These are phyloP conservation scores for Amanita phalloides DNA, from an alignment of 768 basidiomycete genomes.

Conservation along the genomic window DNA sequence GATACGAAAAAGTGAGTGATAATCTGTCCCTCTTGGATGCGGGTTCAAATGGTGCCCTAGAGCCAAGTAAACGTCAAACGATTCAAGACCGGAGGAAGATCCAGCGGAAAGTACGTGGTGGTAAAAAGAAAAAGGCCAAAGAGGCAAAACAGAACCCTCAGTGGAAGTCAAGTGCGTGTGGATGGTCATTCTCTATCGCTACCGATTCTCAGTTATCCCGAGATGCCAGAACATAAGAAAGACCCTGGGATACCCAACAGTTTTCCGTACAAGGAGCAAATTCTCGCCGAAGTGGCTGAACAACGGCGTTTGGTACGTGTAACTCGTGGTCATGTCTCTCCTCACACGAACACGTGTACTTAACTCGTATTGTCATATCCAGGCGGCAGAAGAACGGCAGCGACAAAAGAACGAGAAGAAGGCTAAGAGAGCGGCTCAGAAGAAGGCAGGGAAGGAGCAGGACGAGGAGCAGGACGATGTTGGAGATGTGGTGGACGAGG, in stretches of 20 bases:
- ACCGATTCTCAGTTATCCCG: neutral
- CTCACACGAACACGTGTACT: neutral
- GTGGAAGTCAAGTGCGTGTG: conserved; percentile 78
- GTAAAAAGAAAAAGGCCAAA: conserved; percentile 65
- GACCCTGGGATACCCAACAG: conserved; percentile 92
- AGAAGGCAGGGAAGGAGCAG: conserved; percentile 11
- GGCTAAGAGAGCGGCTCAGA: conserved; percentile 17
- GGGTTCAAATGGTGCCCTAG: conserved; percentile 25
- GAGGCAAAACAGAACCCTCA: conserved; percentile 67
- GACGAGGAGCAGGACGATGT: conserved; percentile 13
- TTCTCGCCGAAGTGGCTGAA: conserved; percentile 83
- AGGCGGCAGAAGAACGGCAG: conserved; percentile 76
- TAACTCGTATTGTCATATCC: neutral
- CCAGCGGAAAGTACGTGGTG: conserved; percentile 66
- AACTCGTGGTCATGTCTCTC: neutral
- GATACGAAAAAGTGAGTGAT: conserved; percentile 53
- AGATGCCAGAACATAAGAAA: conserved; percentile 57
- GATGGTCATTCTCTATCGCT: neutral
- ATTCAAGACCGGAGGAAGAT: conserved; percentile 65
- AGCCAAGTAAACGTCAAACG: conserved; percentile 75
- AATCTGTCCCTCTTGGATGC: neutral
- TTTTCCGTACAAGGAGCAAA: conserved; percentile 91
- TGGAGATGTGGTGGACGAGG: conserved; percentile 11
- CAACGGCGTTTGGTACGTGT: conserved; percentile 58
- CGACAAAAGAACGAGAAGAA: conserved; percentile 56